phyloP scores from a whole-genome alignment of 495 filamentous ascomycete genomes.

The Aspergillus haitiensis region DNA sequence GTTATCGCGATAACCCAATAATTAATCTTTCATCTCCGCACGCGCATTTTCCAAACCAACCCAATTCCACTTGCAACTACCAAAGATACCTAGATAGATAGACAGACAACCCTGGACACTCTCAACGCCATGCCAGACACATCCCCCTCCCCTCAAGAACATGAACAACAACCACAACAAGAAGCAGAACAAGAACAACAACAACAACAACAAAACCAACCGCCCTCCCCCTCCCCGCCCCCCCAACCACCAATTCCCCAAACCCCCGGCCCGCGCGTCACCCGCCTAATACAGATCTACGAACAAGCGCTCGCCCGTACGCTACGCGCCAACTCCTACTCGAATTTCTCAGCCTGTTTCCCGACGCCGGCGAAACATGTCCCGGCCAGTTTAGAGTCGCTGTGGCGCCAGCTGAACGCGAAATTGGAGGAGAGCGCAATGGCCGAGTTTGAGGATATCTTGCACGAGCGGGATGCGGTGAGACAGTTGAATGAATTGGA shows the following conservation, averaged over 20 bases:
- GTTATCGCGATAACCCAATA: too few relatives aligned
- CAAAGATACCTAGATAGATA: too few relatives aligned
- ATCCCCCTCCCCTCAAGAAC: not conserved
- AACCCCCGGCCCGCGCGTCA: conserved; percentile 74
- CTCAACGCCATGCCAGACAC: not conserved
- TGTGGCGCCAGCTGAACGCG: conserved; percentile 70
- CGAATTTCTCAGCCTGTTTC: conserved; percentile 84
- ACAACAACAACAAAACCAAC: conserved; percentile 16
- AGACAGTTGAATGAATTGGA: conserved; percentile 80
- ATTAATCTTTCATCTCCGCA: too few relatives aligned
- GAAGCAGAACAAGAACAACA: conserved; percentile 13
- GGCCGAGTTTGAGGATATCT: conserved; percentile 75
- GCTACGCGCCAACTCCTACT: conserved; percentile 68
- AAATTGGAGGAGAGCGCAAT: conserved; percentile 60
- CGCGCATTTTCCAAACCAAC: too few relatives aligned
- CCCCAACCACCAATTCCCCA: conserved; percentile 56
- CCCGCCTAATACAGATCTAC: conserved; percentile 69
- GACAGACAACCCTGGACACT: not conserved
- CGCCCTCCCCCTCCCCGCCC: conserved; percentile 51
- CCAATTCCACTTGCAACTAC: too few relatives aligned
- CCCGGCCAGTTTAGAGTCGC: conserved; percentile 62
- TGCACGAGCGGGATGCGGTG: conserved; percentile 69
- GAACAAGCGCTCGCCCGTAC: conserved; percentile 66
- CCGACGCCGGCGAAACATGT: conserved; percentile 74
- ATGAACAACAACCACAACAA: conserved; percentile 2